Evolutionary conservation across 371 early-diverging fungal species (phyloP), one percentile per base, ranked within the genome.

Genomic region (Mucor circinelloides): DNA sequence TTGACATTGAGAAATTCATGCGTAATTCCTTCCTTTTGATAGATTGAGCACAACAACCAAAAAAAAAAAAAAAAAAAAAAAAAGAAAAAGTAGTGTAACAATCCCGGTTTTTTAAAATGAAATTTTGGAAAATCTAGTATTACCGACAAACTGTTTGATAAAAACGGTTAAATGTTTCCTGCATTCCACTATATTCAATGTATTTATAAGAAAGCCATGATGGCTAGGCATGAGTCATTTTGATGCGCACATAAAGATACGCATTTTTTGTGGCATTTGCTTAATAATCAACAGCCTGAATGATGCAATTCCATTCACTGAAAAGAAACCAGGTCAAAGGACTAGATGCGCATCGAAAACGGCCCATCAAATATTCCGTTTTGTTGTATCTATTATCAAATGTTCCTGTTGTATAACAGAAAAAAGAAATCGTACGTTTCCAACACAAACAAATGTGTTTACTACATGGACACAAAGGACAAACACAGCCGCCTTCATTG

Each of bases 91-190:
- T 9, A 34, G 46, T 60, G 60, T 60, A 60, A 60, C 60, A 10
- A 34, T 19, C 36, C 32, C 34, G 57, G 34, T 57, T 57, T 57
- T 57, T 57, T 31, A 57, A 57, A 57, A 31, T 57, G 34, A 34
- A n/a, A 57, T 44, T 30, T 60, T 13, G 63, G 63, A 63, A 63
- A 54, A 63, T 52, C 54, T 52, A 48, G 30, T 61, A 57, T 61
- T 63, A 63, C 63, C 63, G 54, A 52, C 48, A 31, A 61, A 50
- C 23, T 32, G 62, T 50, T 50, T 19, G 10, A 9, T 34, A 34
- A 2, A n/a, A 23, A 15, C 50, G 32, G 62, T 48, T 32, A 50
- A 62, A 62, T n/a, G 10, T 62, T 62, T 61, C 13, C 60, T 27
- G 17, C 27, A 17, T 44, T 27, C n/a, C 44, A 44, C 46, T 28